Percentiles rank a stretch among this genome's conserved stretches.
These are phyloP conservation scores for Claviceps humidiphila DNA, from an alignment of 2,329 filamentous ascomycete species.

Conservation along the genomic window DNA sequence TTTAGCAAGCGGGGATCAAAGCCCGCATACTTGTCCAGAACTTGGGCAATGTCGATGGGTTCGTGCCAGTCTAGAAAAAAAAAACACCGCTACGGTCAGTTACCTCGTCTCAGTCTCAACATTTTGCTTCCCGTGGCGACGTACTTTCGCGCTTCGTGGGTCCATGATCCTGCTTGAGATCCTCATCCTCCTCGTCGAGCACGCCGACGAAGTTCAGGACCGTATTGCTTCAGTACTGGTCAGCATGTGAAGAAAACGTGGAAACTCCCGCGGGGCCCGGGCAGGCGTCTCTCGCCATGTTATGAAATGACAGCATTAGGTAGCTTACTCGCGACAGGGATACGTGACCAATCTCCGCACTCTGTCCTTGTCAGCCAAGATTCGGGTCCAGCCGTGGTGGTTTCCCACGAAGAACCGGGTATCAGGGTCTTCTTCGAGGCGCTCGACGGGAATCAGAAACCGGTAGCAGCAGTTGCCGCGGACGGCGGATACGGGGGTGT, in stretches of 20 bases:
- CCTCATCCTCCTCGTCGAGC: neutral
- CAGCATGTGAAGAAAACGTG: too few species aligned
- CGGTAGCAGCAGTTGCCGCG: slow-evolving; percentile 22
- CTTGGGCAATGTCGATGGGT: neutral
- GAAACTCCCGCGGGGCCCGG: too few species aligned
- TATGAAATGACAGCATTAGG: neutral
- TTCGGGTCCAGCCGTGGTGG: slow-evolving; percentile 12
- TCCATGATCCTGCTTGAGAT: neutral
- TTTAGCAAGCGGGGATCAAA: slow-evolving; percentile 11
- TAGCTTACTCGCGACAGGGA: neutral
- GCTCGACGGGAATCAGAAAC: slow-evolving; percentile 19
- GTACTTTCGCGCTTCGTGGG: neutral
- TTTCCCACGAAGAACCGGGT: slow-evolving; percentile 19
- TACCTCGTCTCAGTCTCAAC: neutral
- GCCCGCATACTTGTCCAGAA: neutral
- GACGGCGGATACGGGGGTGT: slow-evolving; percentile 13
- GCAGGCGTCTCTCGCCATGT: neutral
- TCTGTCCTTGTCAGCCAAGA: slow-evolving; percentile 12
- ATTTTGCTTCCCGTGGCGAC: neutral
- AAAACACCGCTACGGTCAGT: neutral
- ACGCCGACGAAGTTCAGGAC: neutral
- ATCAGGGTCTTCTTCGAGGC: slow-evolving; percentile 17
- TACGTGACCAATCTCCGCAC: slow-evolving; percentile 9
- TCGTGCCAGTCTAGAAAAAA: neutral
- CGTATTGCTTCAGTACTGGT: neutral